Conservation (phyloP, 2,329 filamentous ascomycete species). For the Botrytis fabae region DNA sequence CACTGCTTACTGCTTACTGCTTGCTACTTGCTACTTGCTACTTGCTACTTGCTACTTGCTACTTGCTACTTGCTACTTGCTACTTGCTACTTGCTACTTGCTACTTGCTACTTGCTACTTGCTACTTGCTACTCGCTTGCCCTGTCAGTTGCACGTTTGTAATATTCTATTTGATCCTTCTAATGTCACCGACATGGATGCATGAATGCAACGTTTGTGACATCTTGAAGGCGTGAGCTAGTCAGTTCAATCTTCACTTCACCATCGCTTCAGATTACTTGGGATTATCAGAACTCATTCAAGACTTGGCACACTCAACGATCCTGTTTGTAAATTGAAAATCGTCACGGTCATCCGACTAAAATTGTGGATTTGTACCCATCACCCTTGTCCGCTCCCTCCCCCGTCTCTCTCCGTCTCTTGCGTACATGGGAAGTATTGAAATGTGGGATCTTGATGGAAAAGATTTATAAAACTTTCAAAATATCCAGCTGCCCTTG, state of each 20-base stretch:
- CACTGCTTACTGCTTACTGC: not conserved
- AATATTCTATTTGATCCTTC: constrained; percentile 16
- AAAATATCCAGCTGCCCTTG: not conserved
- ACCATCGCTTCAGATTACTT: not conserved
- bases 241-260: not conserved
- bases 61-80: not conserved
- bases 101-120: not conserved
- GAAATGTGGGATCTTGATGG: not conserved
- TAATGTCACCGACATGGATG: not conserved
- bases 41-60: constrained; percentile 1
- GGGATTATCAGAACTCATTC: not conserved
- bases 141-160: constrained; percentile 10
- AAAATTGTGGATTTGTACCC: not conserved
- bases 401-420: not conserved
- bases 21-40: not conserved
- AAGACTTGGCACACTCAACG: not conserved
- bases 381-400: not conserved
- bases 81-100: not conserved
- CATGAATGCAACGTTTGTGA: not conserved
- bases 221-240: not conserved
- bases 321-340: not conserved
- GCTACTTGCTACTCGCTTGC: not conserved
- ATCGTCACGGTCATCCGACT: not conserved
- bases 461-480: not conserved
- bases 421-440: not conserved